Base-by-base conservation (phyloP, 2,329 filamentous ascomycete genomes). In the Xylaria sp. region DNA sequence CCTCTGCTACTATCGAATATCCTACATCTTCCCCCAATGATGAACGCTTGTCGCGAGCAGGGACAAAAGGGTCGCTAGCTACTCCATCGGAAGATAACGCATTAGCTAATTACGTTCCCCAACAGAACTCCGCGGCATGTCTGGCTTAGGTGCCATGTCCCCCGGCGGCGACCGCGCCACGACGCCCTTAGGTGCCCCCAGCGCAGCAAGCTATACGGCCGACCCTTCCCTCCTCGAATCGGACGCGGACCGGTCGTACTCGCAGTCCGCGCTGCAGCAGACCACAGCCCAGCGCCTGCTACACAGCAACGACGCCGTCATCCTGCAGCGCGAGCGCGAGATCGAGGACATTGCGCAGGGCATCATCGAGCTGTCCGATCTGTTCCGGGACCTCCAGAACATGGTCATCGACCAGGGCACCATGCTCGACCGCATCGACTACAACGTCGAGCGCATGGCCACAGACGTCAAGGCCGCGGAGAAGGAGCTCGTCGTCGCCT, bases 341-440 rank as follows among this genome's bases (percentile, higher is more conserved):
- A 99, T 99, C 72, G 96, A 96, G 74, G 94, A 97, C 71, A 99
- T 99, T 67, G 95, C 95, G 2, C 94, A 97, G 75, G 94, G 95
- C 61, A 98, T 99, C 77, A 98, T 99, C 72, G 94, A 98, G 75
- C 82, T 99, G 7, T 92, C 94, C 3, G 95, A 97, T 75, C 92
- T 99, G 53, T 99, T 99, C 81, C 92, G 96, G 65, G 95, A 99
- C 72, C 82, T 99, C 31, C 95, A 99, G 78, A 89, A 84, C 50
- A 98, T 99, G 94, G 92, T 96, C 70, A 94, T 96, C 68, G 91
- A 95, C 74, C 91, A 95, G 76, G 92, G 92, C 56, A 95, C 92
- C 14, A 91, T 96, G 85, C 84, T 97, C 21, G 94, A 96, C 77
- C 89, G 95, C 72, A 96, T 96, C 71, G 96, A 99, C 78, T 99